Evolutionary conservation across 257 asterid genomes (phyloP), one percentile per base, ranked within the genome.

Genomic region (Oldenlandia corymbosa): DNA sequence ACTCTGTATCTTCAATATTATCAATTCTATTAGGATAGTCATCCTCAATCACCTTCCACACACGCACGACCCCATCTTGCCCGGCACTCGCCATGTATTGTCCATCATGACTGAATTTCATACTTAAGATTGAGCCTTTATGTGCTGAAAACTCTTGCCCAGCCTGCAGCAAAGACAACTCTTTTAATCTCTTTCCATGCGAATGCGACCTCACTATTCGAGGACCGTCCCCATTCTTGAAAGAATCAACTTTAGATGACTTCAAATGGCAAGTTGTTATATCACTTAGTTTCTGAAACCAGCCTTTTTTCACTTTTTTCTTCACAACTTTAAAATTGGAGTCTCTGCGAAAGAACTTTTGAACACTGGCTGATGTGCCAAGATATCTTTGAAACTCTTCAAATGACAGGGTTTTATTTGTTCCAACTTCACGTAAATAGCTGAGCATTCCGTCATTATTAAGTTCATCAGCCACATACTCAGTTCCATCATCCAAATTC

Each of bases 61-160:
- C 85, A 55, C 97, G 95, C 52, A 91, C 90, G 18, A 77, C 76
- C 12, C 95, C 94, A 60, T 91, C 98, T 42, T 77, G 85, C 41
- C 98, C 98, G 17, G 90, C 98, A 74, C 95, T 91, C 34, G 97
- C 98, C 73, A 91, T 75, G 72, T 73, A 82, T 61, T 76, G 89
- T 36, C 98, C 97, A 65, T 87, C 96, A 11, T 77, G 83, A 70
- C 95, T 88, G 71, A 91, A 91, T 77, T 86, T 88, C 98, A 91
- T 85, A 3, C 95, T 83, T 77, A 83, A 75, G 57, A 91, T 83
- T 10, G 95, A 85, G 68, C 97, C 98, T 56, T 85, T 78, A 21
- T 91, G 98, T 3, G 97, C 98, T 5, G 84, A 78, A 73, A 91
- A 80, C 52, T 91, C 95, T 75, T 91, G 98, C 55, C 91, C 95